Evolutionary conservation across 116 monocot genomes (phyloP), one percentile per base, ranked within the genome.

Genomic region (Posidonia oceanica): DNA sequence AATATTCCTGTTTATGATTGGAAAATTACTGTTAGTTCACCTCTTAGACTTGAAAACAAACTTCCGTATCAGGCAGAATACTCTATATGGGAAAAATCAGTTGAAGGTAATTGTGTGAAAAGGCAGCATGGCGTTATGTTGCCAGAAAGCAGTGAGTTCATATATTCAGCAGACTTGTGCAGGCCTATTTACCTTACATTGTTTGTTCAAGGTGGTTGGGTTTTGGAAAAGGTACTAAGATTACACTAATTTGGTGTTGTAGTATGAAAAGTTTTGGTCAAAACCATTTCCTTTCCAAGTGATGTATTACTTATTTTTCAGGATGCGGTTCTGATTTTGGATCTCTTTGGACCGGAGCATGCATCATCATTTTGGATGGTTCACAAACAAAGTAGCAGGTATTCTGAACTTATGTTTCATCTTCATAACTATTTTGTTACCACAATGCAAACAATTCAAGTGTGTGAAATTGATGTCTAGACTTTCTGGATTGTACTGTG

Each of bases 1-100:
- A 97, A 97, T 77, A 52, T 71, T 76, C 97, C 97, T 63, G 74
- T 97, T 69, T 89, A 89, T 87, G 97, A 97, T 72, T 97, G 97
- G 97, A 92, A 83, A 82, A 89, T 97, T 53, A 89, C 84, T 70
- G 58, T 97, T 29, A 92, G 81, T 84, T 80, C 97, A 20, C 71
- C 75, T 77, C 67, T 97, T 65, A 92, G 81, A 73, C 71, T 97
- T 59, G 97, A 97, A 77, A 97, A 97, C 56, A 89, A 86, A 67
- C 92, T 97, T 75, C 97, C 97, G 15, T 87, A 72, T 71, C 77
- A 87, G 74, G 85, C 97, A 68, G 89, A 92, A 72, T 92, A 80
- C 82, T 71, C 79, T 74, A 82, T 97, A 38, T 97, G 93, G 97
- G 93, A 97, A 77, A 89, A 78, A 82, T 64, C 71, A 61, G 12